A percentile compares a stretch with the other conserved stretches of the same genome.
phyloP scores from a whole-genome alignment of 345 rosid species.

The Rhodamnia rubescens region DNA sequence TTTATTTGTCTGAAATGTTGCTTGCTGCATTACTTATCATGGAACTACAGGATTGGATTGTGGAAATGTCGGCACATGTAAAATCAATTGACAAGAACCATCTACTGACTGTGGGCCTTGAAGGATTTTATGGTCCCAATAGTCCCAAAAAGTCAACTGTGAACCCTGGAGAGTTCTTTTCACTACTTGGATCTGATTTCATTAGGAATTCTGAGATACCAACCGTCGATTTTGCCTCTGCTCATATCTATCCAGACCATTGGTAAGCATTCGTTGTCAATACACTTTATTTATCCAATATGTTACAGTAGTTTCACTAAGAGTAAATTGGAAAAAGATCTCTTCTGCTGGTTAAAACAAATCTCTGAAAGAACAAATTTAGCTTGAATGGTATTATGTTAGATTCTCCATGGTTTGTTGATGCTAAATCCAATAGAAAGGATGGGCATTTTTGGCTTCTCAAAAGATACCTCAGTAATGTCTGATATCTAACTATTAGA shows the following conservation, averaged over 20 bases:
- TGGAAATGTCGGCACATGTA: conserved; percentile 74
- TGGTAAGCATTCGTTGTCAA: conserved; percentile 39
- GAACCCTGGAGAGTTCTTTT: conserved; percentile 77
- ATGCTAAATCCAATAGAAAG: background rate
- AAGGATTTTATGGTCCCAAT: conserved; percentile 89
- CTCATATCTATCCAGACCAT: conserved; percentile 92
- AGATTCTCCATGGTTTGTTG: background rate
- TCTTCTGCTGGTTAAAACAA: background rate
- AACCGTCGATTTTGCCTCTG: conserved; percentile 75
- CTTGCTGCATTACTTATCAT: background rate
- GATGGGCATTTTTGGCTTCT: background rate
- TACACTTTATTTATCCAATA: background rate
- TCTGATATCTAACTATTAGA: background rate
- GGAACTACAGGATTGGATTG: conserved; percentile 69
- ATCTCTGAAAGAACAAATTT: background rate
- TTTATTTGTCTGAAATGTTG: background rate
- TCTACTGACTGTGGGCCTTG: conserved; percentile 81
- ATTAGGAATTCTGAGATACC: conserved; percentile 51
- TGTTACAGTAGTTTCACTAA: background rate
- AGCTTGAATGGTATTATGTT: background rate
- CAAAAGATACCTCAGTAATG: background rate
- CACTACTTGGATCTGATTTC: conserved; percentile 85
- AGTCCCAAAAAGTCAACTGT: conserved; percentile 63
- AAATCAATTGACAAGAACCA: conserved; percentile 86
- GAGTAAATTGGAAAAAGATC: background rate